Evolutionary conservation across 2,329 filamentous ascomycete species (phyloP), one percentile per base, ranked within the genome.

Genomic region (Paecilomyces sp.): DNA sequence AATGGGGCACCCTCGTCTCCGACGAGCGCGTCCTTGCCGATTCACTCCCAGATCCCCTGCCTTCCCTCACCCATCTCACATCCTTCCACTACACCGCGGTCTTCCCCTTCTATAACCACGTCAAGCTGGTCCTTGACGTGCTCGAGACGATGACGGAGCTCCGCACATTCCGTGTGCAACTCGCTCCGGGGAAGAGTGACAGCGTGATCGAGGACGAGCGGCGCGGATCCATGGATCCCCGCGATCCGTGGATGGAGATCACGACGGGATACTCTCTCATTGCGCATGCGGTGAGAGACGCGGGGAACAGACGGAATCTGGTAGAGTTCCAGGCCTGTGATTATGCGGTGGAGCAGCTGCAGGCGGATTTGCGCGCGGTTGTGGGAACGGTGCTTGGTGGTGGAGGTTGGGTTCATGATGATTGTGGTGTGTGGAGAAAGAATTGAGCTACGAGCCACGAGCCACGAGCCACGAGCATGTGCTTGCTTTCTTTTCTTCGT

Each of bases 101-200:
- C 7, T 91, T 90, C 65, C 88, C 88, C 0, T 84, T 87, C 36
- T 79, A 81, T 55, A 80, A 81, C 5, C 87, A 90, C 68, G 79
- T 89, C 56, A 74, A 80, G 47, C 61, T 73, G 1, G 70, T 79
- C 3, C 63, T 77, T 47, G 75, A 74, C 53, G 74, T 84, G 1
- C 70, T 84, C 1, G 69, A 74, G 1, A 65, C 77, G 60, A 78
- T 87, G 62, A 80, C 80, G 1, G 78, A 72, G 11, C 65, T 89
- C 2, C 77, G 82, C 51, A 75, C 75, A 12, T 72, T 88, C 0
- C 86, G 79, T 58, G 71, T 87, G 12, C 85, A 86, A 57, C 63
- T 82, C 12, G 76, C 78, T 2, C 80, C 80, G 1, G 67, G 68
- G 4, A 61, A 61, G 1, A 58, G 68, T 22, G 73, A 74, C 65